Base-by-base conservation (phyloP, 2,329 filamentous ascomycete genomes). In the Ophiobolus disseminans region DNA sequence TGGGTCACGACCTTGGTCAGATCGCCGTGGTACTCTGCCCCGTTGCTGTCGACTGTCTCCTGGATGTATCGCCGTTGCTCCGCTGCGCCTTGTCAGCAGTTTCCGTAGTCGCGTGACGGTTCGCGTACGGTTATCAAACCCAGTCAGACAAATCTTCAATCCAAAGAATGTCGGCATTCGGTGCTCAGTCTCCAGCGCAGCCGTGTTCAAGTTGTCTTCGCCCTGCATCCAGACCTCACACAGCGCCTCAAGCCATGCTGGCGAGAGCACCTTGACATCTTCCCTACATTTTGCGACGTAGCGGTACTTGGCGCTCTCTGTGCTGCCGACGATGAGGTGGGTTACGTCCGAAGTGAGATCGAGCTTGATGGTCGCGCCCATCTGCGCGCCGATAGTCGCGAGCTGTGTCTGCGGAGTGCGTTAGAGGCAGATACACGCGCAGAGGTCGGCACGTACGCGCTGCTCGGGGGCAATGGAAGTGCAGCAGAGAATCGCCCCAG, bases 271-370 rank as follows among this genome's bases (percentile, higher is more conserved):
- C 68, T 85, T 86, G 65, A 99, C 87, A 66, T 99, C 94, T 38
- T 88, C 86, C 42, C 94, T 84, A 70, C 93, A 89, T 68, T 87
- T 90, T 44, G 93, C 94, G 65, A 97, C 93, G 79, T 96, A 96
- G 72, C 87, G 88, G 75, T 99, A 99, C 74, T 99, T 99, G 40
- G 89, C 85, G 1, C 93, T 97, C 69, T 93, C 85, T 65, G 91
- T 89, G 64, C 89, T 87, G 70, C 92, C 94, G 53, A 96, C 90
- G 55, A 99, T 83, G 37, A 99, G 85, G 76, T 99, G 94, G 4
- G 94, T 97, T 38, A 96, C 91, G 72, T 97, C 91, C 47, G 89
- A 90, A n/a, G 92, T 97, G 35, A 99, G 84, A 72, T 99, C 92
- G 73, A 91, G 88, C 64, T 89, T 91, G 80, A 96, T 89, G 51